A percentile compares a stretch with the other conserved stretches of the same genome.
Conservation (phyloP, 2,329 filamentous ascomycete species). For the Epichloe coenophiala region DNA sequence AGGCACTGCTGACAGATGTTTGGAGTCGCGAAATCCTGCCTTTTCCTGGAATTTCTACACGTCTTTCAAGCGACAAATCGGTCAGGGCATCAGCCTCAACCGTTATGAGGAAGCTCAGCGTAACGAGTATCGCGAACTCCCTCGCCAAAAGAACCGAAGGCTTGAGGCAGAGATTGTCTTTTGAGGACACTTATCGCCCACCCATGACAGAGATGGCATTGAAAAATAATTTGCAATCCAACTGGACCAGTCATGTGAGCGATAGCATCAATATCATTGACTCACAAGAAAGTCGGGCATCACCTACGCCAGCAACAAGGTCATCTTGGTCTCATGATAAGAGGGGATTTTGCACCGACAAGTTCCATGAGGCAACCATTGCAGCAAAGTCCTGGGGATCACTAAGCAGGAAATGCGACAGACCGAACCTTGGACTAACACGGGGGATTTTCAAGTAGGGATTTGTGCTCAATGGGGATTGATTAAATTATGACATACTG, state of each 20-base stretch:
- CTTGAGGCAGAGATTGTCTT: conserved; percentile 14
- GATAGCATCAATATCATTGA: not conserved
- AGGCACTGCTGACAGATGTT: conserved; percentile 59
- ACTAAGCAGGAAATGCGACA: not conserved
- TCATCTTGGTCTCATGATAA: conserved; percentile 1
- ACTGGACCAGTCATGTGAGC: not conserved
- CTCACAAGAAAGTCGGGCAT: not conserved
- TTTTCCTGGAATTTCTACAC: conserved; percentile 64
- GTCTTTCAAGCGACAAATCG: conserved; percentile 54
- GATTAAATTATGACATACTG: not conserved
- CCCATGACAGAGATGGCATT: not conserved
- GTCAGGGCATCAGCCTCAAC: conserved; percentile 70
- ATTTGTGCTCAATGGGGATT: not conserved
- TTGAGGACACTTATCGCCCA: conserved; percentile 3
- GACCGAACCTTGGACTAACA: not conserved
- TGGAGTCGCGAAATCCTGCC: conserved; percentile 75
- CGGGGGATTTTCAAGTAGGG: not conserved
- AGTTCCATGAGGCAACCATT: not conserved
- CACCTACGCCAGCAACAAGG: not conserved
- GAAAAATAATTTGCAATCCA: not conserved
- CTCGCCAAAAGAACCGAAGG: conserved; percentile 61
- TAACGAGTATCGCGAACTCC: conserved; percentile 63
- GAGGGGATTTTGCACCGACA: not conserved
- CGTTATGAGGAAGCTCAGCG: conserved; percentile 78
- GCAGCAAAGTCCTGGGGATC: conserved; percentile 3